Evolutionary conservation across 2,329 filamentous ascomycete genomes (phyloP).

Genomic region (Pyrenophora seminiperda): DNA sequence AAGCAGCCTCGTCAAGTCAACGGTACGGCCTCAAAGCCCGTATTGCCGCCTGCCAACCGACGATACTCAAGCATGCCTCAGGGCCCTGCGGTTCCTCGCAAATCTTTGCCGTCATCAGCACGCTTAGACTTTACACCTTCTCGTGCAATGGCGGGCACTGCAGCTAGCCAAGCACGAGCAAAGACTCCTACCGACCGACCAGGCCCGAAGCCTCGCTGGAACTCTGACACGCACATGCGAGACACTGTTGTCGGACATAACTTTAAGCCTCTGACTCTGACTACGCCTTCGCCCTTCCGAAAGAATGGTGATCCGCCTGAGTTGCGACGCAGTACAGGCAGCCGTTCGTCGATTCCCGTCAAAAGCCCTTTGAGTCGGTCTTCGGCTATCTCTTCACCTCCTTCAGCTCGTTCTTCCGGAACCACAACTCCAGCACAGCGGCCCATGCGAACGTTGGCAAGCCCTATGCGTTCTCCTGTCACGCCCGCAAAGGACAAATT

Average conservation of each 20-base stretch:
- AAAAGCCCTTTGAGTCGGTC: slow-evolving; percentile 41
- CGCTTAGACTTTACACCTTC: slow-evolving; percentile 31
- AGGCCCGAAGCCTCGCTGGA: slow-evolving; percentile 47
- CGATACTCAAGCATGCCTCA: slow-evolving; percentile 57
- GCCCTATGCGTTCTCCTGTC: slow-evolving; percentile 38
- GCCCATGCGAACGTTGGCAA: slow-evolving; percentile 35
- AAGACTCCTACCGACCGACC: slow-evolving; percentile 38
- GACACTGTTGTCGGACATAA: slow-evolving; percentile 48
- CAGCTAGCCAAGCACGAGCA: slow-evolving; percentile 30
- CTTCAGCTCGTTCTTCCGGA: slow-evolving; percentile 22
- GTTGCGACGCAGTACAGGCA: slow-evolving; percentile 30
- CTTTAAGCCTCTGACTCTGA: slow-evolving; percentile 44
- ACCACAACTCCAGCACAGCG: slow-evolving; percentile 41
- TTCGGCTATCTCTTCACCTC: slow-evolving; percentile 33
- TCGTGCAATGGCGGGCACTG: slow-evolving; percentile 34
- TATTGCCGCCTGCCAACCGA: slow-evolving; percentile 49
- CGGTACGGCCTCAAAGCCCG: slow-evolving; percentile 50
- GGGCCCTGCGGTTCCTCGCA: slow-evolving; percentile 29
- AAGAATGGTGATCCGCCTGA: slow-evolving; percentile 25
- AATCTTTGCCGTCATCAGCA: slow-evolving; percentile 19
- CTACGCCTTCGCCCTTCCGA: slow-evolving; percentile 43
- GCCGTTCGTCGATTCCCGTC: slow-evolving; percentile 44
- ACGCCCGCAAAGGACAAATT: slow-evolving; percentile 38
- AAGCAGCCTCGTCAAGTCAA: slow-evolving; percentile 56
- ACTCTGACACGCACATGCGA: slow-evolving; percentile 45